Conservation (phyloP, 352 stramenopile species). For the Pythium rishiriense region DNA sequence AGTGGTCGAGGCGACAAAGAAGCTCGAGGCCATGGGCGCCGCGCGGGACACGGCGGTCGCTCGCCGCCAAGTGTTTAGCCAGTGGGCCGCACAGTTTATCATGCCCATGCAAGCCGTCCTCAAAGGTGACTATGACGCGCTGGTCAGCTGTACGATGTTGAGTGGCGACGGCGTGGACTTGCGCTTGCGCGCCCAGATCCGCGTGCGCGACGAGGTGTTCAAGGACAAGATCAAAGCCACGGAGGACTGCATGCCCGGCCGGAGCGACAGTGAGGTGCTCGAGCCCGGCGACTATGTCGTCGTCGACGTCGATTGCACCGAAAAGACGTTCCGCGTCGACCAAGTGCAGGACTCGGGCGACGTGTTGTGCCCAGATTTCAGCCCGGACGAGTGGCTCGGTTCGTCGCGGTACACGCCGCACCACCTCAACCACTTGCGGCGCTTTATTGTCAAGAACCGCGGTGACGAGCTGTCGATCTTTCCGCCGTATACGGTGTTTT, state of each 20-base stretch:
- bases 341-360: conserved; percentile 1
- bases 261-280: background rate
- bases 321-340: background rate
- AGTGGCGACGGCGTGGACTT: conserved; percentile 15
- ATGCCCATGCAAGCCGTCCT: conserved; percentile 37
- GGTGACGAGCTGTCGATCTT: conserved; percentile 30
- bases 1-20: conserved; percentile 23
- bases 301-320: background rate
- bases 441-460: conserved; percentile 25
- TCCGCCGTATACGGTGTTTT: conserved; percentile 31
- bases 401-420: conserved; percentile 13
- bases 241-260: background rate
- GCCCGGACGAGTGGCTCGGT: conserved; percentile 3
- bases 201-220: conserved; percentile 33
- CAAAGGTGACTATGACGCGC: conserved; percentile 35
- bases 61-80: conserved; percentile 38
- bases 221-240: conserved; percentile 11
- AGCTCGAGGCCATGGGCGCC: conserved; percentile 31
- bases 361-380: conserved; percentile 4
- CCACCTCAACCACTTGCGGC: conserved; percentile 13
- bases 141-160: conserved; percentile 1
- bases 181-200: conserved; percentile 37
- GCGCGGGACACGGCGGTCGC: conserved; percentile 8
- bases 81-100: conserved; percentile 36
- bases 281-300: conserved; percentile 8